Evolutionary conservation across 805 yeast genomes (phyloP).

Genomic region (Metschnikowia arizonensis): DNA sequence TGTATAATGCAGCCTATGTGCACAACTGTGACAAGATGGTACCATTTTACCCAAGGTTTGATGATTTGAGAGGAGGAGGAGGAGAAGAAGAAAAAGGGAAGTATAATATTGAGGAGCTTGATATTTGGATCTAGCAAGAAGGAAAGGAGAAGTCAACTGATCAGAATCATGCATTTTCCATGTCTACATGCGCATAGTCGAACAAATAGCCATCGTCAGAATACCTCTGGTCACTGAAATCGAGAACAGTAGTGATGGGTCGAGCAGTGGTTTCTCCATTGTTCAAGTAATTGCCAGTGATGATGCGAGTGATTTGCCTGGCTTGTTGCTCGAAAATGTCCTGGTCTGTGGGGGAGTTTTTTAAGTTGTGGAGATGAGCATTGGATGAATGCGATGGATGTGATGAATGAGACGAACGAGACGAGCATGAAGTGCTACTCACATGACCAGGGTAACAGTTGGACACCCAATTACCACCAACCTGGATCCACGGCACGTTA

Average conservation of each 20-base stretch:
- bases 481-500: conserved; percentile 47
- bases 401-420: too few relatives aligned
- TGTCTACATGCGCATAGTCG: conserved; percentile 12
- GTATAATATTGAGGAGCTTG: conserved; percentile 49
- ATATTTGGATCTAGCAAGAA: conserved; percentile 32
- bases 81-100: conserved; percentile 15
- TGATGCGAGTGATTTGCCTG: conserved; percentile 42
- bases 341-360: conserved; percentile 28
- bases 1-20: conserved; percentile 73
- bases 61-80: conserved; percentile 21
- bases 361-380: conserved; percentile 8
- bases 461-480: conserved; percentile 23
- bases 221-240: conserved; percentile 10
- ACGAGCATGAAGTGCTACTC: background rate
- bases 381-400: conserved; percentile 23
- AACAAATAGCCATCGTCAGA: conserved; percentile 16
- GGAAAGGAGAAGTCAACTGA: too few relatives aligned
- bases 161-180: background rate
- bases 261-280: conserved; percentile 17
- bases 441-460: conserved; percentile 51
- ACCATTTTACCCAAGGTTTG: conserved; percentile 73
- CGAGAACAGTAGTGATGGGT: conserved; percentile 14
- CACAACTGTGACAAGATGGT: conserved; percentile 72
- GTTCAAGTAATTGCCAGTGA: conserved; percentile 14
- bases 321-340: conserved; percentile 54